Percentiles rank a stretch among this genome's conserved stretches.
Evolutionary conservation across 352 stramenopile species (phyloP).

Genomic region (Phytophthora hibernalis): DNA sequence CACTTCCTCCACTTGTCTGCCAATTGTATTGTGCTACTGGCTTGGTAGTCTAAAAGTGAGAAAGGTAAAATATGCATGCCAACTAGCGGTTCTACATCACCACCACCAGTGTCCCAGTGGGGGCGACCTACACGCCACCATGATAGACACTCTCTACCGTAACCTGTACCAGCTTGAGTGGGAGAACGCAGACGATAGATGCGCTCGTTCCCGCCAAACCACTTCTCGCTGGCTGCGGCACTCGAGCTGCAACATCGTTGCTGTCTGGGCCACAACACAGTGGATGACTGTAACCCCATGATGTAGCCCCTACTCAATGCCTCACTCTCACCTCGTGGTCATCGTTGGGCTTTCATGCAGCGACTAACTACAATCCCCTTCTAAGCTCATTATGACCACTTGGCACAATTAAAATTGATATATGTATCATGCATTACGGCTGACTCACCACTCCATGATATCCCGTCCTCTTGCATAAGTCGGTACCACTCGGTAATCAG

Average conservation of each 20-base stretch:
- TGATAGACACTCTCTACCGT: background rate
- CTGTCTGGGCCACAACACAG: background rate
- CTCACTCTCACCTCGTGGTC: conserved; percentile 19
- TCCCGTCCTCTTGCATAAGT: too few species aligned
- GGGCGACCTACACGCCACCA: background rate
- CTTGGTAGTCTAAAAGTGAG: too few species aligned
- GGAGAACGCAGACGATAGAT: background rate
- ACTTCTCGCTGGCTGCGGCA: background rate
- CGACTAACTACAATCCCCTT: conserved; percentile 35
- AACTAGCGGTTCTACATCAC: conserved; percentile 14
- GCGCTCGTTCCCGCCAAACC: background rate
- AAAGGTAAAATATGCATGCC: conserved; percentile 9
- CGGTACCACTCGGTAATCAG: too few species aligned
- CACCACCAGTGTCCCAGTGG: conserved; percentile 15
- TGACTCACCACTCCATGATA: too few species aligned
- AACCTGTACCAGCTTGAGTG: background rate
- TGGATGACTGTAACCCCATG: conserved; percentile 18
- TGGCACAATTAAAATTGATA: too few species aligned
- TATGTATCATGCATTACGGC: too few species aligned
- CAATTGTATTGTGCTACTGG: too few species aligned
- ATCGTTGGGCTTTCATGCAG: conserved; percentile 11
- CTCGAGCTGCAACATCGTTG: conserved; percentile 7
- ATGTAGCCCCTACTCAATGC: background rate
- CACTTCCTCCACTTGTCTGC: too few species aligned
- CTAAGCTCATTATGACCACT: too few species aligned